Percentiles rank a stretch among this genome's conserved stretches.
Evolutionary conservation across 108 stramenopile genomes (phyloP).

Genomic region (Cafeteria roenbergensis): DNA sequence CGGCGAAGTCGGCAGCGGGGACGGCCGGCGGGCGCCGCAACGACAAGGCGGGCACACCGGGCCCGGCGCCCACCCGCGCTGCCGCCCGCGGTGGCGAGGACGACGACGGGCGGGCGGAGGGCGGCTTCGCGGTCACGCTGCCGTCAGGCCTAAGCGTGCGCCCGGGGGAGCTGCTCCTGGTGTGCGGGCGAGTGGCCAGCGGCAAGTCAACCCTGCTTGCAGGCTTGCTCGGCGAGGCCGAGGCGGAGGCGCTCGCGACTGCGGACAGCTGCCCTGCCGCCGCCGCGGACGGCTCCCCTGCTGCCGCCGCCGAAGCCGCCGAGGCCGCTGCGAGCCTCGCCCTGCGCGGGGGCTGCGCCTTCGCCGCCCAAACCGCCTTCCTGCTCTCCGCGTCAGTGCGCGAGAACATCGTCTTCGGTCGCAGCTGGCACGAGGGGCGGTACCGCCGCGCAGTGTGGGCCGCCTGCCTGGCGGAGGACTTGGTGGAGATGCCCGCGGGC

Average conservation of each 20-base stretch:
- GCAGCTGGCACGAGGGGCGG: slow-evolving; percentile 20
- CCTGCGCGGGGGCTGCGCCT: slow-evolving; percentile 55
- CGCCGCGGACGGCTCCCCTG: no score
- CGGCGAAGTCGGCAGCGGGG: no score
- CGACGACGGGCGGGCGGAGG: no score
- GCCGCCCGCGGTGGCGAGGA: no score
- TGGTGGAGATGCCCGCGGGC: not conserved
- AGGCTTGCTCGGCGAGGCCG: slow-evolving; percentile 70
- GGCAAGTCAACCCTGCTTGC: slow-evolving; percentile 78
- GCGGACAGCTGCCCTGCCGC: no score
- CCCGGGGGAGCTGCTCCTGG: slow-evolving; percentile 31
- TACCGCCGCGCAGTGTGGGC: not conserved
- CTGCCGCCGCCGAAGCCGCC: no score
- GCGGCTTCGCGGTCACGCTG: no score
- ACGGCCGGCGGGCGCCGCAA: no score
- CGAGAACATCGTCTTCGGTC: slow-evolving; percentile 81
- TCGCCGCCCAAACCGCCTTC: slow-evolving; percentile 76
- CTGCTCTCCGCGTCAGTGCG: slow-evolving; percentile 79
- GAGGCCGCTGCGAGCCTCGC: slow-evolving; percentile 42
- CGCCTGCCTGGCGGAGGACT: slow-evolving; percentile 1
- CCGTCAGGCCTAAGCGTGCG: no score
- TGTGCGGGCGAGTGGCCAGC: slow-evolving; percentile 66
- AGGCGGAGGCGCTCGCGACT: no score
- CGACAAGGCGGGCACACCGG: no score
- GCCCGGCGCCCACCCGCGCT: no score